Percentiles rank a stretch among this genome's conserved stretches.
phyloP scores from a whole-genome alignment of 768 basidiomycete genomes.

The Gloeophyllum trabeum region DNA sequence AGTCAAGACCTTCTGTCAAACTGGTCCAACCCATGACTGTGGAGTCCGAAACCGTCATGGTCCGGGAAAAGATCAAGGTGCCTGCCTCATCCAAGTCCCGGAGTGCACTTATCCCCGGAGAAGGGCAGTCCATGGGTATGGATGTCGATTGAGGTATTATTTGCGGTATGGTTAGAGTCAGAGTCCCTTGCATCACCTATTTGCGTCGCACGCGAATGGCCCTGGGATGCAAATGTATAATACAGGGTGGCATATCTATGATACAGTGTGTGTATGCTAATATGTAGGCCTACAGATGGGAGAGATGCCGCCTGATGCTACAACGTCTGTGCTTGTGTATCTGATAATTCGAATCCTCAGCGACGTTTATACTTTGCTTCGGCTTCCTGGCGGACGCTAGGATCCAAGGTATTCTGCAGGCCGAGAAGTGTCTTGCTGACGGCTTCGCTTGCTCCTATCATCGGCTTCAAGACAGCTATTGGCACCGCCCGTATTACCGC shows the following conservation, averaged over 20 bases:
- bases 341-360: constrained; percentile 16
- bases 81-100: constrained; percentile 34
- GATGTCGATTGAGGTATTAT: constrained; percentile 48
- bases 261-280: constrained; percentile 7
- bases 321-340: neutral
- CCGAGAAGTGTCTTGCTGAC: constrained; percentile 93
- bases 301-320: neutral
- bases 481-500: constrained; percentile 96
- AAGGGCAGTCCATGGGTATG: constrained; percentile 89
- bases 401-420: constrained; percentile 87
- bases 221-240: too few species aligned
- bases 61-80: constrained; percentile 73
- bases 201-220: too few species aligned
- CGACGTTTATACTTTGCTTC: constrained; percentile 92
- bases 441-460: constrained; percentile 97
- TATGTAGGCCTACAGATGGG: constrained; percentile 10
- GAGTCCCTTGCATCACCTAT: neutral
- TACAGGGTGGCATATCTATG: too few species aligned
- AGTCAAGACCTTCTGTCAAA: constrained; percentile 33
- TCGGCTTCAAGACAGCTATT: constrained; percentile 92
- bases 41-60: constrained; percentile 32
- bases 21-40: constrained; percentile 52
- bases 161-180: neutral
- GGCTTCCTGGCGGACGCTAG: constrained; percentile 68
- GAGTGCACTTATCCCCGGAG: constrained; percentile 72